Evolutionary conservation across 371 early-diverging fungal species (phyloP), one percentile per base, ranked within the genome.

Genomic region (Mucor velutinosus): DNA sequence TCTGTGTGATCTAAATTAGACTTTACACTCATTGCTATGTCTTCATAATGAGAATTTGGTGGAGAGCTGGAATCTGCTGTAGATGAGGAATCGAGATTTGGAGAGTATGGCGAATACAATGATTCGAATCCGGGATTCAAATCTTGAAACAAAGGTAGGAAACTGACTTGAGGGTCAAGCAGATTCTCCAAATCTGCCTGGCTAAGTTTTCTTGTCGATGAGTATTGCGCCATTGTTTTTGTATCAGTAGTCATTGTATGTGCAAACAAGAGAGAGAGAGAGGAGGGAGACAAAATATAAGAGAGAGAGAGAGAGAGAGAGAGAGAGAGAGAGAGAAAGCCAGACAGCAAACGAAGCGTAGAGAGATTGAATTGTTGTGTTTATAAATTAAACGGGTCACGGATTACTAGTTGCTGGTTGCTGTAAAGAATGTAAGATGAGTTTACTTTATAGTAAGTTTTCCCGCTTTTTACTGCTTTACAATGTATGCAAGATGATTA

Each of bases 31-130:
- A 32, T 23, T 21, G 37, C 21, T 6, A 21, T 58, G 17, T 63
- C 53, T 23, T 63, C 63, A 37, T 47, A 65, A 23, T 65, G 58
- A 5, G 57, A 57, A 4, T n/a, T 56, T 19, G 64, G 64, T 41
- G 64, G 55, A n/a, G 55, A 51, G 17, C 23, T 55, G 1, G 57
- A 43, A 10, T 51, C 51, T 23, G 39, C 58, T 21, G 57, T 45
- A 2, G 64, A 55, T 21, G 41, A 39, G 12, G 63, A 64, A 39
- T 64, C 64, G 3, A 35, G 6, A 10, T 57, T 58, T 7, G 43
- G 32, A 7, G 65, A 47, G 35, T 30, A 47, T 7, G 65, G 58
- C 35, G 59, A 30, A 33, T 45, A 58, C 25, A 21, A 27, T 19
- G 53, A 41, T 6, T 63, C 51, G n/a, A 63, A 39, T 7, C 51